Percentiles rank a stretch among this genome's conserved stretches.
These are phyloP conservation scores for Cryptosporidium ubiquitum DNA, from an alignment of 169 alveolate species.

Conservation along the genomic window DNA sequence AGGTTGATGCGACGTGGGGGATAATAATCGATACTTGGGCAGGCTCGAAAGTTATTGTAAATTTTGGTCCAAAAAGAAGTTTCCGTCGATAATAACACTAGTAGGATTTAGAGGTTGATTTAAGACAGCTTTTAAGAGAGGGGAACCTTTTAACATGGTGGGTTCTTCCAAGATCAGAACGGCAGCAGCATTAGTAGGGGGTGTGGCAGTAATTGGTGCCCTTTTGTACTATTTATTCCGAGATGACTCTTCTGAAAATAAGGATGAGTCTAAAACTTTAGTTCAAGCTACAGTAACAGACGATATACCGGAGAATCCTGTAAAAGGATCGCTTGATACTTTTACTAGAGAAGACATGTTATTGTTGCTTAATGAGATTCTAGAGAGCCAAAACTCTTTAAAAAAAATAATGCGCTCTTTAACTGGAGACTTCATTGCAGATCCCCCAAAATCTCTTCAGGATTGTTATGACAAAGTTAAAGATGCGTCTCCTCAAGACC, in stretches of 20 bases:
- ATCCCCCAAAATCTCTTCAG: constrained; percentile 59
- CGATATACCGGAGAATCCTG: background rate
- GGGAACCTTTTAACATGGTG: constrained; percentile 16
- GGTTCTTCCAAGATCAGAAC: constrained; percentile 51
- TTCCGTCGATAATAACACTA: background rate
- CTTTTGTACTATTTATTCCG: constrained; percentile 77
- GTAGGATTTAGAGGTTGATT: constrained; percentile 7
- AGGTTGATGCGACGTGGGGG: constrained; percentile 19
- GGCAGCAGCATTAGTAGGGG: constrained; percentile 75
- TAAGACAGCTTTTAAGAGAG: background rate
- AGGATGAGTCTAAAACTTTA: constrained; percentile 20
- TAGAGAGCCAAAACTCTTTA: constrained; percentile 80
- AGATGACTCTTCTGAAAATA: constrained; percentile 76
- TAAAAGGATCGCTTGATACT: constrained; percentile 17
- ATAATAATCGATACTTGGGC: constrained; percentile 11
- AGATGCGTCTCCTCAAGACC: constrained; percentile 79
- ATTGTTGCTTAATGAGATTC: constrained; percentile 75
- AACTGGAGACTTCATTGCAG: constrained; percentile 21
- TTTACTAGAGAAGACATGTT: constrained; percentile 79
- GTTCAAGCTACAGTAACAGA: background rate
- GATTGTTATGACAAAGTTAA: constrained; percentile 74
- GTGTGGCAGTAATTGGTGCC: constrained; percentile 81
- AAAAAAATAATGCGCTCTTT: constrained; percentile 79
- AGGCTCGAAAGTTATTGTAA: constrained; percentile 27
- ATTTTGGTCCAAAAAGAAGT: background rate